Evolutionary conservation across 768 basidiomycete species (phyloP), one percentile per base, ranked within the genome.

Genomic region (Infundibulicybe gibba): DNA sequence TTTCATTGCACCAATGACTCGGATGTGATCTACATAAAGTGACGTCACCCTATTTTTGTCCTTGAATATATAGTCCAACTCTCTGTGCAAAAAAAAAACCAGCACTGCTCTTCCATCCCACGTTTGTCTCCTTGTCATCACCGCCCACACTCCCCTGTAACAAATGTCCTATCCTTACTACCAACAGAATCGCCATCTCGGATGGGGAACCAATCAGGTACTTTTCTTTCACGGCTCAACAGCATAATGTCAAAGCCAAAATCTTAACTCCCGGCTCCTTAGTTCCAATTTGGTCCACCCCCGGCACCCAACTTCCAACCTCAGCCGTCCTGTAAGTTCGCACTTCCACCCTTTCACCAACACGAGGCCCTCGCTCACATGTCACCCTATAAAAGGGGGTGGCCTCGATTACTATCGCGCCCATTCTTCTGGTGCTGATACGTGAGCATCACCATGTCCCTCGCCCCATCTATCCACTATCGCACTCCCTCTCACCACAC

Each of bases 391-490:
- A 49, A 54, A 57, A 85, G 83, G 83, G 83, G 67, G 72, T 43
- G 83, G 82, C 13, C 59, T 64, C 53, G 82, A 87, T 56, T 85
- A 71, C 54, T 85, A 79, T 61, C 74, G 76, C 45, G 83, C 84
- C 21, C 81, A 84, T 59, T 80, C 81, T 32, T 54, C 64, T 41
- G 75, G 69, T 51, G 67, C 72, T 41, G 80, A 85, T 58, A 75
- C 76, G 82, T 85, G 61, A 72, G 81, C 53, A 54, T 50, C 49
- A 48, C 25, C 25, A 25, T 33, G 48, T 45, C 41, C 42, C 40
- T 45, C 39, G 17, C 48, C 35, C 35, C 46, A 39, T 41, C 43
- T 35, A 49, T 33, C 53, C 52, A 34, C 52, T 47, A 46, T 47
- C 47, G 30, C 42, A 45, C 49, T 54, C 40, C 34, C 49, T 50